Conservation (phyloP, 495 filamentous ascomycete species). For the Pyronema omphalodes region DNA sequence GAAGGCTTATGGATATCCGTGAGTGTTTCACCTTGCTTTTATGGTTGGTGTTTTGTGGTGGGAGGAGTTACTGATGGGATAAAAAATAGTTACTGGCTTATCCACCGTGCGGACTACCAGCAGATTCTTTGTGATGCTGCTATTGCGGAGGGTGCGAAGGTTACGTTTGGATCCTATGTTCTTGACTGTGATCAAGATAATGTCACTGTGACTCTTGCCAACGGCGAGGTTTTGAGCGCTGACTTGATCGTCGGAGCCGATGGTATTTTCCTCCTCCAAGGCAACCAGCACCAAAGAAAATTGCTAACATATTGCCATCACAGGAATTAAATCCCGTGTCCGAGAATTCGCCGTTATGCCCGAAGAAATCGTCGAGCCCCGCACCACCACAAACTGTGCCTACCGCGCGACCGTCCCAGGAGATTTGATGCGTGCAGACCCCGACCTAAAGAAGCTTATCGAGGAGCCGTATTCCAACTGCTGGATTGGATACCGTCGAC, state of each 20-base stretch:
- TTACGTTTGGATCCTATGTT: background rate
- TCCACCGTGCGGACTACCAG: background rate
- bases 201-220: slow-evolving; percentile 5
- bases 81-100: background rate
- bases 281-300: background rate
- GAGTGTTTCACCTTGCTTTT: background rate
- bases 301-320: background rate
- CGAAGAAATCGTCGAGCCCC: background rate
- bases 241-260: slow-evolving; percentile 8
- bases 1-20: background rate
- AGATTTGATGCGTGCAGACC: background rate
- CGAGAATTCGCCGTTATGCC: background rate
- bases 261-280: slow-evolving; percentile 4
- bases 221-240: background rate
- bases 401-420: slow-evolving; percentile 6
- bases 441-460: background rate
- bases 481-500: background rate
- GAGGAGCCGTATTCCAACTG: background rate
- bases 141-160: background rate
- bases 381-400: slow-evolving; percentile 3
- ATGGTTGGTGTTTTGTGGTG: background rate
- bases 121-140: background rate
- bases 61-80: no score
- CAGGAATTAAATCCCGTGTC: background rate
- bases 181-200: background rate